Base-by-base conservation (phyloP, 2,329 filamentous ascomycete species). In the Cercospora nicotianae region DNA sequence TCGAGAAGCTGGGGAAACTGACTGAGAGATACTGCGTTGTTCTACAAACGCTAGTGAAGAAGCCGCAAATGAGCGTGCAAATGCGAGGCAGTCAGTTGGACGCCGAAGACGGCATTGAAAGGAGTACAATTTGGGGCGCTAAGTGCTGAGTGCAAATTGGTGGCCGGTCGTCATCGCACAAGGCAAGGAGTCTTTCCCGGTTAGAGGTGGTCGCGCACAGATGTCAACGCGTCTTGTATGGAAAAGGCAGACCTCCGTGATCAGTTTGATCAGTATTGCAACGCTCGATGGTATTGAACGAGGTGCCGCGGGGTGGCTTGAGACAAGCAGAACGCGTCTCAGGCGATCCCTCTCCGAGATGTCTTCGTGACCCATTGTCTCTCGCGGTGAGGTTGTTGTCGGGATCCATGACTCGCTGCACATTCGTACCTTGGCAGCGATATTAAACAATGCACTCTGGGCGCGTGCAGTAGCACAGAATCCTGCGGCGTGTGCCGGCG, bases 21-120 rank as follows among this genome's bases (percentile, higher is more conserved):
- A 84, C 82, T 59, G 83, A 85, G 77, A 73, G 82, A 71, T 84
- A 84, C 72, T 84, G 83, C 70, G 82, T 84, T 36, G 79, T 81
- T 26, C 69, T 81, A 70, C 79, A 81, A 72, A 81, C 79, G 8
- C 75, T 81, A 65, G 75, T 73, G 48, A 77, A 76, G 70, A 79
- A 79, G 69, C 79, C 79, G 13, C 67, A 75, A 58, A 65, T 81
- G 30, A 78, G 75, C 62, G 79, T 80, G 2, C 74, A 73, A 60
- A 45, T 79, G 70, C 69, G 65, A 30, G 76, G 75, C 6, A 73
- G 60, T 39, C 72, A 77, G 64, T 70, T 70, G 61, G 66, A 66
- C 20, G 59, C 72, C 8, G 73, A 77, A 68, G 68, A 71, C 51
- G 75, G 75, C 10, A 67, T 77, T 39, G 76, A 78, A 28, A 75